Conservation (phyloP, 495 filamentous ascomycete genomes). For the Mytilinidion resinicola region DNA sequence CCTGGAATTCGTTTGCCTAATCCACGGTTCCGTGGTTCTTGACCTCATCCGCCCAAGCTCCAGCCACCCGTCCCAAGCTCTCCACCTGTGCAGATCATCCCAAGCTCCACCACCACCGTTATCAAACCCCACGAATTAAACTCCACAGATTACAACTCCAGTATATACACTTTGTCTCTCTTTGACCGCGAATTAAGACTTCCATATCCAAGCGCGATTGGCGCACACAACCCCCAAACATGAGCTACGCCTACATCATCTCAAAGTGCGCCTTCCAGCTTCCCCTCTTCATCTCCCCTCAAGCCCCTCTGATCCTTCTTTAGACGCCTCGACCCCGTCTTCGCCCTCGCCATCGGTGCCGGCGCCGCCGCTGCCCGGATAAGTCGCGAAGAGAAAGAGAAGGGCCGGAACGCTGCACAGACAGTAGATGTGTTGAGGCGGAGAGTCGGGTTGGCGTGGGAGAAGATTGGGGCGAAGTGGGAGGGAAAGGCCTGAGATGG, state of each 20-base stretch:
- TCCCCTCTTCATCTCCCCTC: not conserved
- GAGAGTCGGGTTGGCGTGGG: slow-evolving; percentile 22
- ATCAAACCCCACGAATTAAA: too few relatives aligned
- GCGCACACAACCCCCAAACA: too few relatives aligned
- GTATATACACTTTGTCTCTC: too few relatives aligned
- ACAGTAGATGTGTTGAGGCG: slow-evolving; percentile 46
- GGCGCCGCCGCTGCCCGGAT: slow-evolving; percentile 61
- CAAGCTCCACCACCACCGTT: too few relatives aligned
- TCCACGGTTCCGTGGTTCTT: too few relatives aligned
- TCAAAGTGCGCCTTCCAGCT: slow-evolving; percentile 20
- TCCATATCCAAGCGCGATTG: too few relatives aligned
- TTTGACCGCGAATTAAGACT: too few relatives aligned
- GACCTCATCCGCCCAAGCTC: too few relatives aligned
- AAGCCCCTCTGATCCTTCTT: not conserved
- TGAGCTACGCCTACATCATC: slow-evolving; percentile 23
- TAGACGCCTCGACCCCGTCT: slow-evolving; percentile 76
- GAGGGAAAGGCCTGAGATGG: not conserved
- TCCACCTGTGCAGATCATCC: too few relatives aligned
- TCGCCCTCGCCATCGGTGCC: slow-evolving; percentile 71
- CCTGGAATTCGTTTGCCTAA: too few relatives aligned
- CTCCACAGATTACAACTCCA: too few relatives aligned
- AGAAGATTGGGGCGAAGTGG: not conserved
- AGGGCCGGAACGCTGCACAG: slow-evolving; percentile 49
- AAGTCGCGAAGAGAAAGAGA: slow-evolving; percentile 75
- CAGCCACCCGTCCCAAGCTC: too few relatives aligned